Evolutionary conservation across 2,329 filamentous ascomycete genomes (phyloP).

Genomic region (Balansia obtecta): DNA sequence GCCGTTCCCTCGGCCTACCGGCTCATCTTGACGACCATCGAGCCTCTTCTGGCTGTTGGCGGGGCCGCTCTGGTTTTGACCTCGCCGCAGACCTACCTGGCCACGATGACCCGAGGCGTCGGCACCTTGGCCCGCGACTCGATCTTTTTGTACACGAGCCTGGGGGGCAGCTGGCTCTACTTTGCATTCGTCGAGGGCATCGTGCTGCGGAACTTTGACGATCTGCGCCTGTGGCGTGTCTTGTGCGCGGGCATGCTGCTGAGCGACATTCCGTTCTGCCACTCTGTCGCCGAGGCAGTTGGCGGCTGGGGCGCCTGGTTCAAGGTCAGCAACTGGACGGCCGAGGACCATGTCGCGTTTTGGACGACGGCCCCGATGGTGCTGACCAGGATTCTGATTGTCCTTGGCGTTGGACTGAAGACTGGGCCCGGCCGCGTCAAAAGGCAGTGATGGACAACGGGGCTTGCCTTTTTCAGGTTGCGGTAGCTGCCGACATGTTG

Average conservation of each 20-base stretch:
- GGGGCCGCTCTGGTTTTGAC: conserved; percentile 19
- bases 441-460: neutral
- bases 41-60: conserved; percentile 21
- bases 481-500: neutral
- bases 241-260: conserved; percentile 23
- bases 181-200: conserved; percentile 26
- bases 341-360: conserved; percentile 17
- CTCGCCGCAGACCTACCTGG: conserved; percentile 16
- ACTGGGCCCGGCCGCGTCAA: neutral
- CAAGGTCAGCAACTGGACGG: conserved; percentile 15
- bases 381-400: conserved; percentile 16
- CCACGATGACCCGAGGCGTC: conserved; percentile 16
- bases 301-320: conserved; percentile 20
- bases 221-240: conserved; percentile 22
- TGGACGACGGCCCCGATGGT: conserved; percentile 16
- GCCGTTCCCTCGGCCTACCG: conserved; percentile 20
- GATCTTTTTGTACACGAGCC: conserved; percentile 12
- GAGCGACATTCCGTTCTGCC: conserved; percentile 19
- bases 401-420: conserved; percentile 16
- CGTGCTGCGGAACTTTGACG: conserved; percentile 20
- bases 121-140: conserved; percentile 10
- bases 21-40: conserved; percentile 20
- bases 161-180: conserved; percentile 14
- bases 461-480: no score
- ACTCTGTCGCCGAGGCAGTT: conserved; percentile 20